Conservation (phyloP, 257 asterid genomes). For the Vinca minor region DNA sequence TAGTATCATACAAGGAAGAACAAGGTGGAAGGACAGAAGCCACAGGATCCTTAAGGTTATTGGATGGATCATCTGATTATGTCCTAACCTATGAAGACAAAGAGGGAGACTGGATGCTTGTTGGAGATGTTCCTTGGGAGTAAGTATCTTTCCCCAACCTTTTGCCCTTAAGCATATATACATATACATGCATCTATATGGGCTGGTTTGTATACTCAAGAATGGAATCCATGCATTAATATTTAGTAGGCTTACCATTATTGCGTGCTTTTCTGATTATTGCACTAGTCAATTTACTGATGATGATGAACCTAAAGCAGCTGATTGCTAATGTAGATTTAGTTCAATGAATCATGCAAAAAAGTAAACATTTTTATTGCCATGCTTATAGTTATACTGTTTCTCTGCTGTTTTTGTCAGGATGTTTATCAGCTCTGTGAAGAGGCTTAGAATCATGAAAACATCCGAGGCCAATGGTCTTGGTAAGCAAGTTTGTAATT, state of each 20-base stretch:
- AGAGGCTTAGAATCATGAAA: slow-evolving; percentile 72
- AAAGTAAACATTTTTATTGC: no score
- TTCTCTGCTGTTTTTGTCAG: slow-evolving; percentile 32
- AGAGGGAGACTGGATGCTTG: slow-evolving; percentile 95
- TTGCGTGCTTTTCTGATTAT: no score
- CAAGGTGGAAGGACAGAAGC: slow-evolving; percentile 26
- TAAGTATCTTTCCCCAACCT: slow-evolving; percentile 28
- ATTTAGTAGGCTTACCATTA: no score
- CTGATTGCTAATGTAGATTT: not conserved
- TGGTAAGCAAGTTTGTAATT: slow-evolving; percentile 26
- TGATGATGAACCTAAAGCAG: no score
- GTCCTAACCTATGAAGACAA: slow-evolving; percentile 86
- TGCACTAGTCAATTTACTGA: no score
- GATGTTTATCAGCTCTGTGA: slow-evolving; percentile 68
- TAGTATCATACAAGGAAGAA: slow-evolving; percentile 46
- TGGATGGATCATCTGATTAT: slow-evolving; percentile 62
- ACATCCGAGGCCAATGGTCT: slow-evolving; percentile 69
- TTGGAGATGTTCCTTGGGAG: slow-evolving; percentile 95
- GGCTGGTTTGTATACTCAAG: no score
- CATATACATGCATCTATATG: no score
- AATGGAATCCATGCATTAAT: no score
- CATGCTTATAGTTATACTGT: slow-evolving; percentile 5
- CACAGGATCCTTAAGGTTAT: slow-evolving; percentile 29
- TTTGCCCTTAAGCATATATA: not conserved
- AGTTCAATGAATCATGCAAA: not conserved